A percentile compares a stretch with the other conserved stretches of the same genome.
phyloP scores from a whole-genome alignment of 2,329 filamentous ascomycete species.

The Macrophomina tecta region DNA sequence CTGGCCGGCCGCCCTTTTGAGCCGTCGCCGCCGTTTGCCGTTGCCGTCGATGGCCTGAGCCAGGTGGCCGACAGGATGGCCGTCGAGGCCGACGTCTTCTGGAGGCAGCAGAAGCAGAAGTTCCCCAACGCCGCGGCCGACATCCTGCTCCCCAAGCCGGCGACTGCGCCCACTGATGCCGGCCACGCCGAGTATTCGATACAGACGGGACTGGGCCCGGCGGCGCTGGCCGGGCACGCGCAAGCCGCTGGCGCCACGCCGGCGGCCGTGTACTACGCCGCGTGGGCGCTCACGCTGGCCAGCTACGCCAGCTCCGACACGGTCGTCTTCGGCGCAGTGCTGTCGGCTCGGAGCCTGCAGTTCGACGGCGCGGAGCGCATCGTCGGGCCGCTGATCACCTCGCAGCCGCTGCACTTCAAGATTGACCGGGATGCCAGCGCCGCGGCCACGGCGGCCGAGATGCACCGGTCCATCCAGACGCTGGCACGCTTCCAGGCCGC shows the following conservation, averaged over 20 bases:
- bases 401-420: not conserved
- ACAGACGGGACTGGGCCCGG: no score
- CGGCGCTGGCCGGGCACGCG: no score
- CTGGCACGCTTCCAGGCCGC: slow-evolving; percentile 13
- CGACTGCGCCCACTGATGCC: no score
- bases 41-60: not conserved
- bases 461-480: slow-evolving; percentile 6
- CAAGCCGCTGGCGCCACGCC: slow-evolving; percentile 31
- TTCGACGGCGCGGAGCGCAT: slow-evolving; percentile 37
- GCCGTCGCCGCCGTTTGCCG: not conserved
- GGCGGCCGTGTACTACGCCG: slow-evolving; percentile 39
- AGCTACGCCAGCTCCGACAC: slow-evolving; percentile 39
- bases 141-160: no score
- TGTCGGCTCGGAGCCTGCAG: slow-evolving; percentile 45
- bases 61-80: no score
- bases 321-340: slow-evolving; percentile 44
- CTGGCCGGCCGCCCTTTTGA: not conserved
- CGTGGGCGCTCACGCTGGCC: slow-evolving; percentile 46
- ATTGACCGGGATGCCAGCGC: not conserved
- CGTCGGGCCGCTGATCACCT: slow-evolving; percentile 47
- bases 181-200: no score
- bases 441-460: not conserved
- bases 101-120: no score
- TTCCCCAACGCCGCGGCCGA: no score
- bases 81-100: no score